A percentile compares a stretch with the other conserved stretches of the same genome.
Evolutionary conservation across 805 yeast genomes (phyloP).

Genomic region (Wickerhamomyces strasburgensis): DNA sequence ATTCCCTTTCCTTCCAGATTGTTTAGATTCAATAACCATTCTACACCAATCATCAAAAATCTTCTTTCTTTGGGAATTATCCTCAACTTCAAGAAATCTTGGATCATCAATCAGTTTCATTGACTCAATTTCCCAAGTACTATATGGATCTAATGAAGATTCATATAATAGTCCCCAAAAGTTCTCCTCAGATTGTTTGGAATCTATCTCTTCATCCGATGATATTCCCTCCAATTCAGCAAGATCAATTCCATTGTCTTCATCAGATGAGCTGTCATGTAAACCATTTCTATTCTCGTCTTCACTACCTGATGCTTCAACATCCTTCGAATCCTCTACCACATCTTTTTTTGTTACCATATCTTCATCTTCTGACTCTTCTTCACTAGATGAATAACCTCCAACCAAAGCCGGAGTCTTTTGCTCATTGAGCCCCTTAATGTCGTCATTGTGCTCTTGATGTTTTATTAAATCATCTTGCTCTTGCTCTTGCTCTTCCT

Average conservation of each 20-base stretch:
- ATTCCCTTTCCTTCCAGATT: slow-evolving; percentile 1
- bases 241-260: slow-evolving; percentile 20
- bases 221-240: slow-evolving; percentile 20
- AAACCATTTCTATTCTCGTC: slow-evolving; percentile 1
- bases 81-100: slow-evolving; percentile 31
- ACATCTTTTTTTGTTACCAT: not conserved
- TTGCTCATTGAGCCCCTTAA: not conserved
- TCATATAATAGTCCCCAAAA: slow-evolving; percentile 35
- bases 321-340: slow-evolving; percentile 1
- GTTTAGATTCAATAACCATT: slow-evolving; percentile 5
- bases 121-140: slow-evolving; percentile 45
- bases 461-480: no score
- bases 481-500: slow-evolving; percentile 1
- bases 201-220: slow-evolving; percentile 12
- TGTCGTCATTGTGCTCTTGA: not conserved
- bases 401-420: slow-evolving; percentile 4
- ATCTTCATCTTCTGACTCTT: slow-evolving; percentile 8
- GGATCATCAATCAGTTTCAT: slow-evolving; percentile 38
- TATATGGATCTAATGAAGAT: slow-evolving; percentile 35
- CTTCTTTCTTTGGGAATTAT: slow-evolving; percentile 31
- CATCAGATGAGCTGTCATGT: slow-evolving; percentile 16
- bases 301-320: slow-evolving; percentile 12
- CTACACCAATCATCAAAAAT: slow-evolving; percentile 45
- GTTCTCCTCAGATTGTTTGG: slow-evolving; percentile 3
- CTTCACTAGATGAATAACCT: slow-evolving; percentile 22